phyloP scores from a whole-genome alignment of 805 yeast species.

The Lipomyces spencermartinsiae region DNA sequence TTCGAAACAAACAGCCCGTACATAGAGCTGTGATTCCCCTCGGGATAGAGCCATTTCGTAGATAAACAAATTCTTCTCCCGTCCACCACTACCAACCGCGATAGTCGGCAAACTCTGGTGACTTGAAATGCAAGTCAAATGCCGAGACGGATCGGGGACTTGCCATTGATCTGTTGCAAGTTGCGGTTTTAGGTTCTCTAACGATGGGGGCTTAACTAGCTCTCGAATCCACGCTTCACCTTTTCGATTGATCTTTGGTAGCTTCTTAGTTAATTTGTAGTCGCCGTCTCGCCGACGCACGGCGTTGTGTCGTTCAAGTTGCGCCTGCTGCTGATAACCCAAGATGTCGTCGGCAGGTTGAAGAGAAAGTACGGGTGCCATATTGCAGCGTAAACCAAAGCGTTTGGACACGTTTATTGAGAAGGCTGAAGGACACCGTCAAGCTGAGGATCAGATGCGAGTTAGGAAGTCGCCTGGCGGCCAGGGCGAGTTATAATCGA shows the following conservation, averaged over 20 bases:
- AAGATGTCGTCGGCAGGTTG: constrained; percentile 22
- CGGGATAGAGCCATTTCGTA: constrained; percentile 54
- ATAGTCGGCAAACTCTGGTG: constrained; percentile 50
- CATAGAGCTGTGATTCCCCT: constrained; percentile 27
- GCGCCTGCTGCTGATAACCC: not conserved
- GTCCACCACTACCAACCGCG: constrained; percentile 63
- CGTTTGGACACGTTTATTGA: not conserved
- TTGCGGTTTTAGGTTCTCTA: constrained; percentile 28
- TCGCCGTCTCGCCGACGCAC: constrained; percentile 24
- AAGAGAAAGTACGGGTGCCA: constrained; percentile 17
- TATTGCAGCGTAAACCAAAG: not conserved
- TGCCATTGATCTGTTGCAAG: constrained; percentile 43
- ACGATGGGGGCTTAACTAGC: constrained; percentile 31
- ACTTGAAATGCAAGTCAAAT: constrained; percentile 47
- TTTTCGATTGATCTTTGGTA: constrained; percentile 22
- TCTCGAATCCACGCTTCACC: constrained; percentile 39
- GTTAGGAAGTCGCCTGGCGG: not conserved
- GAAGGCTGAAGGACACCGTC: not conserved
- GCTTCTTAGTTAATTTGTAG: not conserved
- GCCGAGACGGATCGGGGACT: constrained; percentile 48
- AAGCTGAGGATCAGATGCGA: not conserved
- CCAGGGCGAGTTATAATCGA: not conserved
- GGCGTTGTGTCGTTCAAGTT: constrained; percentile 37
- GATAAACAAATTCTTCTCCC: constrained; percentile 56
- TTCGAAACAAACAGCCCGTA: not conserved